Conservation (phyloP, 148 eudicot genomes). For the Silene uniflora region DNA sequence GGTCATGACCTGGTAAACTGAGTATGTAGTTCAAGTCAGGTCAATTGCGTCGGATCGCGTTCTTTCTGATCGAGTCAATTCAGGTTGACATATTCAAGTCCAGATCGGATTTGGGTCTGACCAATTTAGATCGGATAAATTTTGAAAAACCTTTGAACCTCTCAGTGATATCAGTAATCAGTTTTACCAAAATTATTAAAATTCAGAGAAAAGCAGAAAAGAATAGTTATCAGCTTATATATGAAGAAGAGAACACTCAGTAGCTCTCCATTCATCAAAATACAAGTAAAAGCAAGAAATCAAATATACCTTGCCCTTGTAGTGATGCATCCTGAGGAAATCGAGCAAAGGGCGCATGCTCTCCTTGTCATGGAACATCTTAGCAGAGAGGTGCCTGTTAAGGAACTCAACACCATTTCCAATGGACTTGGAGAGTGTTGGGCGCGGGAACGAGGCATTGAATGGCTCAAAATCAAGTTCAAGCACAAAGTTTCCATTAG, state of each 20-base stretch:
- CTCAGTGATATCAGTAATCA: neutral
- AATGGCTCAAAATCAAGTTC: conserved; percentile 96
- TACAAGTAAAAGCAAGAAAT: neutral
- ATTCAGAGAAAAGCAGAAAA: too few relatives aligned
- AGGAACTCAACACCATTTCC: conserved; percentile 99
- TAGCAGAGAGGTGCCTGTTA: conserved; percentile 94
- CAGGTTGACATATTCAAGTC: too few relatives aligned
- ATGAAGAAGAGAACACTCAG: neutral
- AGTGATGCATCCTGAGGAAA: conserved; percentile 71
- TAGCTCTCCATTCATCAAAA: too few relatives aligned
- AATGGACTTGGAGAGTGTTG: conserved; percentile 89
- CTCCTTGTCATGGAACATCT: conserved; percentile 98
- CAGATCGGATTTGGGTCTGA: too few relatives aligned
- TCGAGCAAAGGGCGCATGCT: conserved; percentile 93
- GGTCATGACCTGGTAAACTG: neutral
- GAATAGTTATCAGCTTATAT: neutral
- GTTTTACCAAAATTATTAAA: neutral
- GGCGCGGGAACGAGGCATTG: conserved; percentile 77
- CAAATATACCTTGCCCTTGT: conserved; percentile 78
- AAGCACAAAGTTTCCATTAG: conserved; percentile 83
- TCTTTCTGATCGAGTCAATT: too few relatives aligned
- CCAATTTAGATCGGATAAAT: too few relatives aligned
- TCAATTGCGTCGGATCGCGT: too few relatives aligned
- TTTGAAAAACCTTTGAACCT: neutral
- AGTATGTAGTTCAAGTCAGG: too few relatives aligned